Evolutionary conservation across 192 early-diverging fungal genomes (phyloP).

Genomic region (Gryganskiella cystojenkinii): DNA sequence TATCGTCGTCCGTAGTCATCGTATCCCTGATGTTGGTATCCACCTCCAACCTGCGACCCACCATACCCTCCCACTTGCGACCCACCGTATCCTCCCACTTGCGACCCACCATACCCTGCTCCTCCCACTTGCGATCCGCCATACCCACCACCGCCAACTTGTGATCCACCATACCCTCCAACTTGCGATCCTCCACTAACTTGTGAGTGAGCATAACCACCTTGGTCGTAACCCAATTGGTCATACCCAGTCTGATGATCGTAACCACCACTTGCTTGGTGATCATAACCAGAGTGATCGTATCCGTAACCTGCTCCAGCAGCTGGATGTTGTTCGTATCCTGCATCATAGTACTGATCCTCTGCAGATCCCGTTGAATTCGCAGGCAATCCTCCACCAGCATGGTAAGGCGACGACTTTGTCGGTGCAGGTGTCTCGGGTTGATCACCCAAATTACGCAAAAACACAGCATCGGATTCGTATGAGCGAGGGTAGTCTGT

Average conservation of each 20-base stretch:
- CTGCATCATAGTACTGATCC: conserved; percentile 41
- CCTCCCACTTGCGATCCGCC: conserved; percentile 39
- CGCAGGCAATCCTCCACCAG: conserved; percentile 10
- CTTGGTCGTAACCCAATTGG: conserved; percentile 30
- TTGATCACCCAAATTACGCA: conserved; percentile 54
- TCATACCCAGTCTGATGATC: conserved; percentile 7
- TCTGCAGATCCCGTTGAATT: no score
- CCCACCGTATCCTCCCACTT: conserved; percentile 28
- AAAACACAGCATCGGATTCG: conserved; percentile 54
- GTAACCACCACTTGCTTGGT: conserved; percentile 16
- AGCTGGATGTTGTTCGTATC: conserved; percentile 16
- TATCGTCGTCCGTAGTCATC: conserved; percentile 20
- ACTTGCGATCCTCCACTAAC: conserved; percentile 28
- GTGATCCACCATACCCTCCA: conserved; percentile 17
- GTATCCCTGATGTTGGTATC: conserved; percentile 45
- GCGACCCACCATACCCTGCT: conserved; percentile 12
- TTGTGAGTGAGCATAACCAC: conserved; percentile 30
- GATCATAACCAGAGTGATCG: conserved; percentile 1
- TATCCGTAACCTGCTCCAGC: conserved; percentile 13
- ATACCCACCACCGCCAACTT: conserved; percentile 18
- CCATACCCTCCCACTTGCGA: conserved; percentile 44
- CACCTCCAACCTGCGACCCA: conserved; percentile 37
- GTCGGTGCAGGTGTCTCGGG: conserved; percentile 36
- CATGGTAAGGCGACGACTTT: conserved; percentile 46
- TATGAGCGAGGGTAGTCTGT: conserved; percentile 41